Evolutionary conservation across 2,329 filamentous ascomycete species (phyloP).

Genomic region (Helminthosporium solani): DNA sequence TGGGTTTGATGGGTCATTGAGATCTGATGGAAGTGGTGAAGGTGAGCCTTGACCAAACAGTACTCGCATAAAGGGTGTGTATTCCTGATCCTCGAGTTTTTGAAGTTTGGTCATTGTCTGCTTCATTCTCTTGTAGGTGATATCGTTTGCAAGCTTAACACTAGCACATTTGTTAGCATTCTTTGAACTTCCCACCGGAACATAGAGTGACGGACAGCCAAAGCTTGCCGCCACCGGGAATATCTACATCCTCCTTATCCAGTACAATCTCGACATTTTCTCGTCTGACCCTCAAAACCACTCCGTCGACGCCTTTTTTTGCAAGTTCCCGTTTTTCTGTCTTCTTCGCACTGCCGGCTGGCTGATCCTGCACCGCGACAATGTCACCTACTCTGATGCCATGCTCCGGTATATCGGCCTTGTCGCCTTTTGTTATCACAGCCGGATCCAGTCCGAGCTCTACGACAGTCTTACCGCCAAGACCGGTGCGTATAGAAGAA

Average conservation of each 20-base stretch:
- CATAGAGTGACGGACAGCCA: conserved; percentile 58
- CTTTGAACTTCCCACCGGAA: conserved; percentile 1
- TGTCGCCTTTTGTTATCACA: conserved; percentile 49
- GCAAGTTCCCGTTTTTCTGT: conserved; percentile 70
- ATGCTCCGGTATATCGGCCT: conserved; percentile 67
- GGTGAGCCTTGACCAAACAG: conserved; percentile 61
- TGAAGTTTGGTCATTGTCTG: conserved; percentile 63
- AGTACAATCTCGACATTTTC: conserved; percentile 65
- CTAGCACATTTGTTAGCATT: conserved; percentile 47
- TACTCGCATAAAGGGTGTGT: conserved; percentile 60
- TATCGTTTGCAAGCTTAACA: conserved; percentile 66
- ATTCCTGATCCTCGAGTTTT: conserved; percentile 57
- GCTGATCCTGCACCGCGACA: conserved; percentile 73
- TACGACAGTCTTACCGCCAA: conserved; percentile 87
- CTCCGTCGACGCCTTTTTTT: conserved; percentile 67
- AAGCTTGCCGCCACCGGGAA: conserved; percentile 56
- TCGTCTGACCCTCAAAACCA: conserved; percentile 65
- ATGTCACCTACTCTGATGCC: conserved; percentile 76
- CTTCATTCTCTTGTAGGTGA: conserved; percentile 65
- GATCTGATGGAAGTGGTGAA: conserved; percentile 50
- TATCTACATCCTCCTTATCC: conserved; percentile 61
- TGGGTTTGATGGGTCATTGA: conserved; percentile 42
- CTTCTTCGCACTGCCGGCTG: conserved; percentile 68
- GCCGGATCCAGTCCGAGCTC: conserved; percentile 77
- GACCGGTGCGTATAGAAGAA: conserved; percentile 76